A percentile compares a stretch with the other conserved stretches of the same genome.
phyloP scores from a whole-genome alignment of 192 early-diverging fungal species.

The Coemansia erecta region DNA sequence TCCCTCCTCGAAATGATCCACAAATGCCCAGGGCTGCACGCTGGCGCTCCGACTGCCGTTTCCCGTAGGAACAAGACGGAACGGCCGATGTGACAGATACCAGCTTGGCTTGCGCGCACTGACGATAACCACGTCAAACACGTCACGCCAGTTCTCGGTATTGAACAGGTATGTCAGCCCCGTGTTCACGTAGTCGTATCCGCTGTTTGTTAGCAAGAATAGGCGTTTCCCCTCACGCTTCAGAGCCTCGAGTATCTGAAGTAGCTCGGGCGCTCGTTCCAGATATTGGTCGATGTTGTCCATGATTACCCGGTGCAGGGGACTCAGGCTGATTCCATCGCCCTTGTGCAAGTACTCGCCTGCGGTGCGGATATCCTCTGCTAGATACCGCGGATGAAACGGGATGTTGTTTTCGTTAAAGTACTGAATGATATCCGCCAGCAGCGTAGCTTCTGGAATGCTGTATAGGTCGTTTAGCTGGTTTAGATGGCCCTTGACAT shows the following conservation, averaged over 20 bases:
- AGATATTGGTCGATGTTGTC: slow-evolving; percentile 52
- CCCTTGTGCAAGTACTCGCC: slow-evolving; percentile 56
- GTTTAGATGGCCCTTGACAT: slow-evolving; percentile 55
- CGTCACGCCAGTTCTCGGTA: slow-evolving; percentile 54
- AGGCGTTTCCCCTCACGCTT: slow-evolving; percentile 52
- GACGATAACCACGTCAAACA: slow-evolving; percentile 64
- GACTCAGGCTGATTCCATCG: slow-evolving; percentile 50
- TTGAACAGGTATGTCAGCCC: slow-evolving; percentile 56
- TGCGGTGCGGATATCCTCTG: slow-evolving; percentile 56
- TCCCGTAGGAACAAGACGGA: slow-evolving; percentile 51
- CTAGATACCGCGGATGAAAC: slow-evolving; percentile 64
- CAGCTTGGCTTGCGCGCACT: slow-evolving; percentile 59
- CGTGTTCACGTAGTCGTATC: slow-evolving; percentile 54
- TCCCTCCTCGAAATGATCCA: slow-evolving; percentile 55
- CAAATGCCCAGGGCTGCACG: slow-evolving; percentile 54
- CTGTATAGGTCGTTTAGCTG: slow-evolving; percentile 64
- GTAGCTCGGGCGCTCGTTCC: slow-evolving; percentile 48
- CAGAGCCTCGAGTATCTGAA: slow-evolving; percentile 53
- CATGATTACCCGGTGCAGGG: slow-evolving; percentile 53
- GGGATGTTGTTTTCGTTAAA: slow-evolving; percentile 57
- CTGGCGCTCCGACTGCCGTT: neutral
- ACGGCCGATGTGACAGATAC: slow-evolving; percentile 60
- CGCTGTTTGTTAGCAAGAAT: slow-evolving; percentile 63
- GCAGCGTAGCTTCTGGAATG: slow-evolving; percentile 56
- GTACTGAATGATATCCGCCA: slow-evolving; percentile 62